These are phyloP conservation scores for Phytophthora palmivora DNA, from an alignment of 352 stramenopile genomes.

Conservation along the genomic window DNA sequence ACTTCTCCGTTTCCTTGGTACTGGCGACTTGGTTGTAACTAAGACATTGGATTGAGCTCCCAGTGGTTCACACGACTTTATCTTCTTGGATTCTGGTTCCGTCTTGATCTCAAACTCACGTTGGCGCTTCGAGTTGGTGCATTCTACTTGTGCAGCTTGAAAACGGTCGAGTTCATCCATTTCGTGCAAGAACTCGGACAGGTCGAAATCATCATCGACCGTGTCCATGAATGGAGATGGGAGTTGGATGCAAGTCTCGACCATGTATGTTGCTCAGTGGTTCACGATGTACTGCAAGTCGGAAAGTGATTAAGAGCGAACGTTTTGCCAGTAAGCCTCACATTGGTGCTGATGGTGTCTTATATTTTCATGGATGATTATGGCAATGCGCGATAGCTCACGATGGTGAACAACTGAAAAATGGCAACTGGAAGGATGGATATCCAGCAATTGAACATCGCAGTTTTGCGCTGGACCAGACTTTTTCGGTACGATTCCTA, in stretches of 20 bases:
- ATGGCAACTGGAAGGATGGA: slow-evolving; percentile 10
- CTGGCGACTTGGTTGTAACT: too few species aligned
- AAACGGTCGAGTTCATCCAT: slow-evolving; percentile 31
- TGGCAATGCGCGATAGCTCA: slow-evolving; percentile 3
- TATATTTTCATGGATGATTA: slow-evolving; percentile 3
- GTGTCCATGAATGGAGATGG: background rate
- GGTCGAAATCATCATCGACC: slow-evolving; percentile 20
- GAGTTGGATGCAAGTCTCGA: slow-evolving; percentile 5
- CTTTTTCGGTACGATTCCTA: too few species aligned
- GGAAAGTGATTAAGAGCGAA: slow-evolving; percentile 25
- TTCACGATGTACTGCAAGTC: slow-evolving; percentile 21
- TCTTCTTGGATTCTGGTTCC: slow-evolving; percentile 9
- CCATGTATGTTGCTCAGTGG: slow-evolving; percentile 6
- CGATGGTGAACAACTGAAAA: slow-evolving; percentile 5
- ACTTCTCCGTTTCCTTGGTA: slow-evolving; percentile 11
- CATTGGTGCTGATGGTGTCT: background rate
- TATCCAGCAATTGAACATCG: slow-evolving; percentile 7
- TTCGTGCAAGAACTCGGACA: slow-evolving; percentile 28
- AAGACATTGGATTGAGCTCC: too few species aligned
- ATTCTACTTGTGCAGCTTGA: slow-evolving; percentile 2
- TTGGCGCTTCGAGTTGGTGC: background rate
- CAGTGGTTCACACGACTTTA: too few species aligned
- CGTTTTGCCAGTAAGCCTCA: too few species aligned
- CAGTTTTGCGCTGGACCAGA: too few species aligned
- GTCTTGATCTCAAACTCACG: background rate